phyloP scores from a whole-genome alignment of 345 rosid species.

The Durio zibethinus region DNA sequence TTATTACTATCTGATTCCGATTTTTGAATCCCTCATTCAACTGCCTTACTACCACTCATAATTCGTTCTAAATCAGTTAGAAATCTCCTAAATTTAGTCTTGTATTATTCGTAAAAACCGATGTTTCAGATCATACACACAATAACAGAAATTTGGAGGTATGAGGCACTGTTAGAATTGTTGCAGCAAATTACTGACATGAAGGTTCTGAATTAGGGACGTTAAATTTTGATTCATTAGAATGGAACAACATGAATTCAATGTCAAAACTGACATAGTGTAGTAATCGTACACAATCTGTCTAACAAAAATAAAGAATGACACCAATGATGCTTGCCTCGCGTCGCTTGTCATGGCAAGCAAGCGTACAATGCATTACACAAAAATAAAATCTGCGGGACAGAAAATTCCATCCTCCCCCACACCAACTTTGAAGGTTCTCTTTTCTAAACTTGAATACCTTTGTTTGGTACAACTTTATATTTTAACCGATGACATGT shows the following conservation, averaged over 20 bases:
- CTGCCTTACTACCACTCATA: no score
- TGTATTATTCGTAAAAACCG: no score
- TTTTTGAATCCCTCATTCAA: no score
- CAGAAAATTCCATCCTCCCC: background rate
- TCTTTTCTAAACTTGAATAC: background rate
- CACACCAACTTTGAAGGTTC: background rate
- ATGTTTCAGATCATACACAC: no score
- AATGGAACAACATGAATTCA: background rate
- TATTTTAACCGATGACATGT: background rate
- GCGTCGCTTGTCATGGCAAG: background rate
- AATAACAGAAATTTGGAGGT: no score
- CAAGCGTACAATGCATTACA: constrained; percentile 7
- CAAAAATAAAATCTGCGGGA: background rate
- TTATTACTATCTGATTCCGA: no score
- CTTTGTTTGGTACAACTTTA: background rate
- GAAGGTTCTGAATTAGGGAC: no score
- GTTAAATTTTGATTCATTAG: no score
- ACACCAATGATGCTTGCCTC: background rate
- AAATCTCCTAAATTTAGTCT: no score
- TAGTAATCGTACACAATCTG: constrained; percentile 8
- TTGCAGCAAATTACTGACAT: no score
- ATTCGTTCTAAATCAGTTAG: no score
- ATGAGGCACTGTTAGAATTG: no score
- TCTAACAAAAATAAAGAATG: constrained; percentile 6
- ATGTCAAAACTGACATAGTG: background rate